Conservation (phyloP, 1,284 basidiomycete species). For the Moesziomyces antarcticus region DNA sequence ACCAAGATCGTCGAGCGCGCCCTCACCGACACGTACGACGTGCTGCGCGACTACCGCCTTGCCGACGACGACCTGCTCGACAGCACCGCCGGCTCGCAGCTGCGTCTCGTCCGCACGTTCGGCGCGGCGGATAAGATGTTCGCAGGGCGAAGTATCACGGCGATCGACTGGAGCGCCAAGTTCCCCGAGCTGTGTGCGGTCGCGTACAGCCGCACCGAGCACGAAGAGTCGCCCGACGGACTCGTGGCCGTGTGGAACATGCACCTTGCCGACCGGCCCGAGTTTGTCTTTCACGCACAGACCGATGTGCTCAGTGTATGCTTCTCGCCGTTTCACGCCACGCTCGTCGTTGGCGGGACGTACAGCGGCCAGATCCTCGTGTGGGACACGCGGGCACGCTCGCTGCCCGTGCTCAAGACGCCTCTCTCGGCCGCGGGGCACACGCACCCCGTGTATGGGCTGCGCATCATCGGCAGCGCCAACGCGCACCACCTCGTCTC, state of each 20-base stretch:
- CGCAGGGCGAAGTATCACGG: constrained; percentile 89
- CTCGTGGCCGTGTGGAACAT: constrained; percentile 98
- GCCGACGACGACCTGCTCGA: constrained; percentile 78
- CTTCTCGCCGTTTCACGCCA: constrained; percentile 97
- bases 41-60: constrained; percentile 92
- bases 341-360: constrained; percentile 94
- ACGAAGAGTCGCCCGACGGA: constrained; percentile 80
- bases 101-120: constrained; percentile 51
- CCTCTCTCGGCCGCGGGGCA: constrained; percentile 89
- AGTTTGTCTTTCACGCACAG: constrained; percentile 97
- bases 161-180: constrained; percentile 97
- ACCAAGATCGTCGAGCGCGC: constrained; percentile 94
- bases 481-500: constrained; percentile 97
- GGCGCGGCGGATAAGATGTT: constrained; percentile 52
- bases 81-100: constrained; percentile 12
- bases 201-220: constrained; percentile 97
- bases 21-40: constrained; percentile 95
- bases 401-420: constrained; percentile 90
- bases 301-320: constrained; percentile 95
- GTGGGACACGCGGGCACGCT: constrained; percentile 96
- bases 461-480: constrained; percentile 96
- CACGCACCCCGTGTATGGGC: constrained; percentile 96
- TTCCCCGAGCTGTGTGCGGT: constrained; percentile 94
- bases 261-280: constrained; percentile 91
- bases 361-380: constrained; percentile 97